These are phyloP conservation scores for Panaeolus cyanescens DNA, from an alignment of 768 basidiomycete genomes.

Conservation along the genomic window DNA sequence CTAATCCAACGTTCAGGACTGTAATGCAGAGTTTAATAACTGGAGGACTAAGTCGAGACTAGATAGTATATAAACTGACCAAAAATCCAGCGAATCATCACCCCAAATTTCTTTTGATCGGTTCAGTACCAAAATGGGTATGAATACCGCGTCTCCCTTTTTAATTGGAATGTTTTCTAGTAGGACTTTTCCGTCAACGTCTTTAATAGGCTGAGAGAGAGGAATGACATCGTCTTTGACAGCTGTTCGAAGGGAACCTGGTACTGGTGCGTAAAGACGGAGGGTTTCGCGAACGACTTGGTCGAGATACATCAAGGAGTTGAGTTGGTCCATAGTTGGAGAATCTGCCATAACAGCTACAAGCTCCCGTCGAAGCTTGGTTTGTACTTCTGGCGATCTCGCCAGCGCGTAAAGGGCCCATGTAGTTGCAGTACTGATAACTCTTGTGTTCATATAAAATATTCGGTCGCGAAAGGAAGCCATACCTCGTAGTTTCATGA, in stretches of 20 bases:
- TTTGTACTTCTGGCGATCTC: conserved; percentile 48
- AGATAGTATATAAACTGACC: conserved; percentile 30
- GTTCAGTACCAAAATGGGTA: conserved; percentile 57
- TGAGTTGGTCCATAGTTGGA: conserved; percentile 70
- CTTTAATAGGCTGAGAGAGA: conserved; percentile 45
- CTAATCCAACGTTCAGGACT: conserved; percentile 69
- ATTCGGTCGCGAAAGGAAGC: not conserved
- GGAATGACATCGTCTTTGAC: conserved; percentile 55
- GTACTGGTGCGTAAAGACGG: conserved; percentile 55
- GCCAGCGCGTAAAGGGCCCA: conserved; percentile 65
- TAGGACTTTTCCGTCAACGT: conserved; percentile 39
- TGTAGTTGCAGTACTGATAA: conserved; percentile 39
- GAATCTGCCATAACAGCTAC: conserved; percentile 48
- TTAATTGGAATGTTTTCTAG: conserved; percentile 32
- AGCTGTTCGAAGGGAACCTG: conserved; percentile 42
- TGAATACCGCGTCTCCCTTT: conserved; percentile 44
- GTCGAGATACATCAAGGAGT: conserved; percentile 68
- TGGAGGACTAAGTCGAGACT: not conserved
- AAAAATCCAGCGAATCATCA: conserved; percentile 59
- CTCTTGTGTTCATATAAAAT: not conserved
- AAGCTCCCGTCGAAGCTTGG: conserved; percentile 60
- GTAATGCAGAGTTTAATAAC: conserved; percentile 35
- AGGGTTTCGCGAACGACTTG: conserved; percentile 59
- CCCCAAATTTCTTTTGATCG: conserved; percentile 58
- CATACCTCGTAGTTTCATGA: conserved; percentile 52